Conservation (phyloP, 768 basidiomycete genomes). For the Roridomyces roridus region DNA sequence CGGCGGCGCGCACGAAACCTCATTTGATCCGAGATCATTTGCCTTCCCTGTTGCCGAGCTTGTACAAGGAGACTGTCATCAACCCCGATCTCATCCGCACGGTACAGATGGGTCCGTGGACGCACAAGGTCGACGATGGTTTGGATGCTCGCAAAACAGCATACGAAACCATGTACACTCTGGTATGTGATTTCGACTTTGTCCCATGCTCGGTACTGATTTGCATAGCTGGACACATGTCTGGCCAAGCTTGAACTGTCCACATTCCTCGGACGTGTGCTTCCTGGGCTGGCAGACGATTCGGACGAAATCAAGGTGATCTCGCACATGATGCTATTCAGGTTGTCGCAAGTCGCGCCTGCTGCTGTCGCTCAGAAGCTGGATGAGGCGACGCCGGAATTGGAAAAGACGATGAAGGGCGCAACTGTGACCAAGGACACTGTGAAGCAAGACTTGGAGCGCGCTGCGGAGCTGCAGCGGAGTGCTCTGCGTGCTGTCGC, state of each 20-base stretch:
- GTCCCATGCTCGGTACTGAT: neutral
- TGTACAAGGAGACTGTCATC: slow-evolving; percentile 86
- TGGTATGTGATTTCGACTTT: slow-evolving; percentile 57
- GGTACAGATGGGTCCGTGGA: slow-evolving; percentile 98
- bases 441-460: slow-evolving; percentile 91
- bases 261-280: slow-evolving; percentile 81
- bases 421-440: slow-evolving; percentile 91
- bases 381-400: slow-evolving; percentile 81
- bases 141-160: slow-evolving; percentile 96
- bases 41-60: slow-evolving; percentile 70
- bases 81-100: slow-evolving; percentile 84
- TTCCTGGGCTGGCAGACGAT: slow-evolving; percentile 84
- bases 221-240: slow-evolving; percentile 84
- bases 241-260: slow-evolving; percentile 86
- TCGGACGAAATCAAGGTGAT: slow-evolving; percentile 98
- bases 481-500: slow-evolving; percentile 89
- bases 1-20: slow-evolving; percentile 94
- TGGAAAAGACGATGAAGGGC: slow-evolving; percentile 91
- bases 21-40: slow-evolving; percentile 90
- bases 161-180: slow-evolving; percentile 95
- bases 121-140: slow-evolving; percentile 96
- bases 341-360: slow-evolving; percentile 86
- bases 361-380: slow-evolving; percentile 82
- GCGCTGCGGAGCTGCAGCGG: slow-evolving; percentile 88
- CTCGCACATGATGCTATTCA: slow-evolving; percentile 93